Evolutionary conservation across 176 grass and related monocot genomes (phyloP), one percentile per base, ranked within the genome.

Genomic region (Aechmea fasciata): DNA sequence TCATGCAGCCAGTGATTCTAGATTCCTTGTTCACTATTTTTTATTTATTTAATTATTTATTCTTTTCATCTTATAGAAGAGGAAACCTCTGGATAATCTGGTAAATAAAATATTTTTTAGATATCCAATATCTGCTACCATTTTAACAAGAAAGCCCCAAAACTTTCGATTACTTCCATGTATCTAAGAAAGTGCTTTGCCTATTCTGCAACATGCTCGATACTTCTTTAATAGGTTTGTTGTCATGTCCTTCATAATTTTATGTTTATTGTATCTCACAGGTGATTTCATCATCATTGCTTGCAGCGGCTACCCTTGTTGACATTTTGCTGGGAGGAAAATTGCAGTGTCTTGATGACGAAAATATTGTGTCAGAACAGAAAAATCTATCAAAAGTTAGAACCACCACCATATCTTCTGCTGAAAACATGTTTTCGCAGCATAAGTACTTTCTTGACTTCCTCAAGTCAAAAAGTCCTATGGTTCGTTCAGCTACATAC

Each of bases 291-390:
- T 97, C 89, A n/a, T 92, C 93, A 67, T 52, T 92, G 79, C 77
- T 97, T 74, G 86, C 89, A 72, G 83, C 90, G 76, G 83, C 93
- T 63, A 92, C 93, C 72, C 84, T 97, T 68, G 73, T 90, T 47
- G 93, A 97, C 65, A 90, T 97, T 85, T 83, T 97, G 67, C 57
- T 97, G 33, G 93, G 83, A 71, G 73, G 79, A 76, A 92, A 92
- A 73, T 80, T 85, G 50, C 67, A 82, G 76, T 84, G 65, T 57
- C 74, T 49, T 71, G 64, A 69, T 61, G 41, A 63, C 74, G 84
- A 89, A 73, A 77, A 62, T 79, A 24, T 47, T n/a, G 84, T 64
- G 75, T 66, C 74, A 24, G 83, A 82, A 85, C 87, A 81, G 48
- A 88, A 74, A 65, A 77, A 69, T 79, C 69, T 88, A 67, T 84